Percentiles rank a stretch among this genome's conserved stretches.
Conservation (phyloP, 192 early-diverging fungal species). For the Irineochytrium annulatum region DNA sequence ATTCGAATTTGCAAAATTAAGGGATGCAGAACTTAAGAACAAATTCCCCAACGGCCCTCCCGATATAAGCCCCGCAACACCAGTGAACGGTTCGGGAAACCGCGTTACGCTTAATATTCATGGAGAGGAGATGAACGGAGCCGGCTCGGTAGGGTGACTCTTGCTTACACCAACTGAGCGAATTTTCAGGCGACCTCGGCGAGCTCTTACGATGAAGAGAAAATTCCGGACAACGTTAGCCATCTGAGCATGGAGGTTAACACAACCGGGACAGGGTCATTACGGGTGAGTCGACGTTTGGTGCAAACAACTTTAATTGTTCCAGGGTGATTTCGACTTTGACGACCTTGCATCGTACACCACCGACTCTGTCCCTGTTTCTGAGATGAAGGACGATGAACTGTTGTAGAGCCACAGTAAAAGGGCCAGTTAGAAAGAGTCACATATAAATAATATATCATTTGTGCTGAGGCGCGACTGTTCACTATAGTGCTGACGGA, state of each 20-base stretch:
- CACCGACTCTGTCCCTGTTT: constrained; percentile 1
- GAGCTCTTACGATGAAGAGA: constrained; percentile 7
- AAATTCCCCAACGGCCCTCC: constrained; percentile 30
- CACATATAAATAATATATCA: too few relatives aligned
- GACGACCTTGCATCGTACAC: constrained; percentile 34
- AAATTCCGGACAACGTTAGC: constrained; percentile 56
- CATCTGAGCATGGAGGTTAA: constrained; percentile 74
- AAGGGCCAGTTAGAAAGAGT: too few relatives aligned
- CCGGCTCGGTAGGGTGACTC: constrained; percentile 19
- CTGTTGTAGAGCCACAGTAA: too few relatives aligned
- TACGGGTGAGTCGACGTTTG: constrained; percentile 45
- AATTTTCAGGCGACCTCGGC: constrained; percentile 2
- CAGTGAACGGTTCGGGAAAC: constrained; percentile 1
- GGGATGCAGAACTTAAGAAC: constrained; percentile 24
- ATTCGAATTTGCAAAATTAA: neutral
- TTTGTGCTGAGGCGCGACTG: too few relatives aligned
- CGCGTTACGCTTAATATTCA: constrained; percentile 23
- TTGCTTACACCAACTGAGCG: neutral
- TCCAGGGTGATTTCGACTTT: constrained; percentile 56
- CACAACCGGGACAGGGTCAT: constrained; percentile 72
- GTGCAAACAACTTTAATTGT: neutral
- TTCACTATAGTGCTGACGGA: too few relatives aligned
- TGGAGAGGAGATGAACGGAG: constrained; percentile 19
- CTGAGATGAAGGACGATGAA: neutral
- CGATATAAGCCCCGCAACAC: constrained; percentile 13